A percentile compares a stretch with the other conserved stretches of the same genome.
Evolutionary conservation across 441 rosid species (phyloP).

Genomic region (Brassica balearica): DNA sequence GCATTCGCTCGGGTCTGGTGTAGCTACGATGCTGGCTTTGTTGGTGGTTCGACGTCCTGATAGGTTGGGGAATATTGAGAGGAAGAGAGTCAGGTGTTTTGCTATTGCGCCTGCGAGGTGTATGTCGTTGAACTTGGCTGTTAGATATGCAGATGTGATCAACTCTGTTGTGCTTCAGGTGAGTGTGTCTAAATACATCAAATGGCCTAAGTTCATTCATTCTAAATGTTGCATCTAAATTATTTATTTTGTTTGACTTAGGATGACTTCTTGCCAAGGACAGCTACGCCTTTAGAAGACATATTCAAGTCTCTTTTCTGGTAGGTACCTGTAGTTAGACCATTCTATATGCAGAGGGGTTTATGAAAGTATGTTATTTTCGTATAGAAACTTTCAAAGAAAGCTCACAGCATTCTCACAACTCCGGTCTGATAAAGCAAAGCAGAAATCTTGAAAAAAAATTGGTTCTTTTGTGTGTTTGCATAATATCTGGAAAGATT

Average conservation of each 20-base stretch:
- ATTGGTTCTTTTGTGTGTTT: too few relatives aligned
- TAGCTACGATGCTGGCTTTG: constrained; percentile 77
- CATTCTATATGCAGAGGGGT: background rate
- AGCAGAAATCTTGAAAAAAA: background rate
- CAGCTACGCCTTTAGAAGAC: constrained; percentile 94
- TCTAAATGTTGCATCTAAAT: background rate
- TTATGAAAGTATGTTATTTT: background rate
- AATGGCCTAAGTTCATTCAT: background rate
- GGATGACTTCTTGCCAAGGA: constrained; percentile 96
- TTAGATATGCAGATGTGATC: constrained; percentile 90
- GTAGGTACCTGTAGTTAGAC: constrained; percentile 45
- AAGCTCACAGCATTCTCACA: background rate
- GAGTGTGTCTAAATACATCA: constrained; percentile 14
- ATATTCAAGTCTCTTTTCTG: constrained; percentile 97
- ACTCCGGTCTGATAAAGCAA: background rate
- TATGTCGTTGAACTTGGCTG: constrained; percentile 91
- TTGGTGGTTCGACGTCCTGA: constrained; percentile 63
- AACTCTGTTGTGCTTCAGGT: constrained; percentile 94
- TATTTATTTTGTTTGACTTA: constrained; percentile 45
- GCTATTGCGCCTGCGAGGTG: constrained; percentile 97
- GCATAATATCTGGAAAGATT: too few relatives aligned
- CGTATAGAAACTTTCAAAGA: background rate
- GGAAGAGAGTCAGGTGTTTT: constrained; percentile 80
- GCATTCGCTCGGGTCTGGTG: constrained; percentile 98
- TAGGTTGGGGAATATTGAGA: constrained; percentile 68